Evolutionary conservation across 768 basidiomycete genomes (phyloP).

Genomic region (Leccinum incarnatum): DNA sequence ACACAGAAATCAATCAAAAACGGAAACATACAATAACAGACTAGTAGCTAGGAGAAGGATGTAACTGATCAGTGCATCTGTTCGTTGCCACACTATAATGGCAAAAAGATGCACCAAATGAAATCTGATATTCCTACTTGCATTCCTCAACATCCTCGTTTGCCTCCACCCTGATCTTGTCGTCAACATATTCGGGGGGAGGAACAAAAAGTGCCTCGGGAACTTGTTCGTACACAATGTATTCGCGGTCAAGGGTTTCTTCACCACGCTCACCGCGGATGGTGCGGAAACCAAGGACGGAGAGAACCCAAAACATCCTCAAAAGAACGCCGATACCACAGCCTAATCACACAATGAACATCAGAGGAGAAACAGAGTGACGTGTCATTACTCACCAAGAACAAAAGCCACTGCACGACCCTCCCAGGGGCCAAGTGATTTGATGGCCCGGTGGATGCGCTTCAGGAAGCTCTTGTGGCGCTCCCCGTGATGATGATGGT

Average conservation of each 20-base stretch:
- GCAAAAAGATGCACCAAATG: neutral
- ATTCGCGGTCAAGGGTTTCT: conserved; percentile 38
- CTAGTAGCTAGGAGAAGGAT: conserved; percentile 6
- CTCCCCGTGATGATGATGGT: conserved; percentile 13
- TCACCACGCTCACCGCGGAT: conserved; percentile 46
- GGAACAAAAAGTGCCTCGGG: conserved; percentile 47
- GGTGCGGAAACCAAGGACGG: conserved; percentile 58
- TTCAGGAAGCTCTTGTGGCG: conserved; percentile 48
- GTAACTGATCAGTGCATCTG: neutral
- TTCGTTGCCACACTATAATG: neutral
- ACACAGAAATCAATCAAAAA: conserved; percentile 7
- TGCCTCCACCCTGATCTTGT: conserved; percentile 40
- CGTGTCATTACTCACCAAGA: conserved; percentile 49
- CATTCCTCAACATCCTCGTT: conserved; percentile 10
- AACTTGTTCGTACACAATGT: conserved; percentile 44
- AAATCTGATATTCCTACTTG: conserved; percentile 13
- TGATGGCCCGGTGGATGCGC: conserved; percentile 64
- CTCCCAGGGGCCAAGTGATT: conserved; percentile 78
- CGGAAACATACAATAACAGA: neutral
- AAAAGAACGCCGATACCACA: conserved; percentile 81
- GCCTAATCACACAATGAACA: conserved; percentile 38
- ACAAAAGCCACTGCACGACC: conserved; percentile 81
- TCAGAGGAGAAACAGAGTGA: neutral
- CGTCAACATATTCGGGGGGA: conserved; percentile 60
- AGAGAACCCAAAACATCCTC: conserved; percentile 76